Percentiles rank a stretch among this genome's conserved stretches.
These are phyloP conservation scores for Boletus eberwhitei DNA, from an alignment of 768 basidiomycete genomes.

Conservation along the genomic window DNA sequence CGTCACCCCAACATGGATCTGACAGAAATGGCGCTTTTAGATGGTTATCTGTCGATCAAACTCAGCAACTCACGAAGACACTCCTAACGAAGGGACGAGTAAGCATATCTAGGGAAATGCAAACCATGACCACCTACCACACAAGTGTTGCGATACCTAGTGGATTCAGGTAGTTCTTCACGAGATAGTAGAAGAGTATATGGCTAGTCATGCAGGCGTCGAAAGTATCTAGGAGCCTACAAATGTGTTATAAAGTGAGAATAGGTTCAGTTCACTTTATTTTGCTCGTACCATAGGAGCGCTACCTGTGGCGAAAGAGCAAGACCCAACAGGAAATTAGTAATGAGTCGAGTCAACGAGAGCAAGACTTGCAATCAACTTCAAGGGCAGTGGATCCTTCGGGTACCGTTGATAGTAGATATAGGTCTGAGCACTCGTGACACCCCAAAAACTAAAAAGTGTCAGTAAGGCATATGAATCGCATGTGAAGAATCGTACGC, in stretches of 20 bases:
- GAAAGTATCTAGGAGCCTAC: slow-evolving; percentile 47
- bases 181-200: slow-evolving; percentile 56
- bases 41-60: background rate
- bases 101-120: background rate
- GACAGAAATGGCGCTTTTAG: background rate
- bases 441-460: slow-evolving; percentile 47
- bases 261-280: too few relatives aligned
- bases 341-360: slow-evolving; percentile 8
- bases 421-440: slow-evolving; percentile 52
- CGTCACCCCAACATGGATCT: slow-evolving; percentile 54
- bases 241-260: background rate
- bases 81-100: slow-evolving; percentile 38
- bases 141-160: slow-evolving; percentile 40
- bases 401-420: slow-evolving; percentile 43
- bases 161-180: slow-evolving; percentile 49
- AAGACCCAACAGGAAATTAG: slow-evolving; percentile 30
- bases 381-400: slow-evolving; percentile 34
- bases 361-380: slow-evolving; percentile 34
- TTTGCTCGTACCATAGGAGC: slow-evolving; percentile 13
- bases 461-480: background rate
- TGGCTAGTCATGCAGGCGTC: slow-evolving; percentile 50
- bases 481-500: slow-evolving; percentile 36
- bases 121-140: slow-evolving; percentile 34
- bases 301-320: slow-evolving; percentile 29
- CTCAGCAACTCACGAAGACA: slow-evolving; percentile 41